phyloP scores from a whole-genome alignment of 306 rosid genomes.

The Casuarina cunninghamiana region DNA sequence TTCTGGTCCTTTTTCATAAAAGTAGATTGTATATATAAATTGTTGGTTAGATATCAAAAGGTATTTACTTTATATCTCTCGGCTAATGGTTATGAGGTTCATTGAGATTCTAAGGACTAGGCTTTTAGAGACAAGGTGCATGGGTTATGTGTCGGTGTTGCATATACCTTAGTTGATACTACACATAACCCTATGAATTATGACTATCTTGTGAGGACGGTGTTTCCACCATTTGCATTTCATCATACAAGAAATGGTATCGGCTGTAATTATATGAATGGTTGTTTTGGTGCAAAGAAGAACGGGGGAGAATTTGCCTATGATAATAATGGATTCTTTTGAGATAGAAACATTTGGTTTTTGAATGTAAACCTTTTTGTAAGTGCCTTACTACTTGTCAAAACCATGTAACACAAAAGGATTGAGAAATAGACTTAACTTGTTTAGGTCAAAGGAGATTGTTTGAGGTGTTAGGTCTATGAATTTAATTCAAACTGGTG shows the following conservation, averaged over 20 bases:
- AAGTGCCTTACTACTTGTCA: constrained; percentile 71
- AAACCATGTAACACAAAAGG: constrained; percentile 82
- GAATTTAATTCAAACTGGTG: constrained; percentile 86
- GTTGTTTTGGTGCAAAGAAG: constrained; percentile 76
- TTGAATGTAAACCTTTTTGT: constrained; percentile 90
- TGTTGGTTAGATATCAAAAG: too few relatives aligned
- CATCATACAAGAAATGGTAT: constrained; percentile 55
- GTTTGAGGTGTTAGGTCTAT: constrained; percentile 98
- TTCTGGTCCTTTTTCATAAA: too few relatives aligned
- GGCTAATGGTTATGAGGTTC: constrained; percentile 71
- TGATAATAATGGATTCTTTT: constrained; percentile 60
- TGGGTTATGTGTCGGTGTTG: constrained; percentile 47
- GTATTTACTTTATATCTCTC: neutral
- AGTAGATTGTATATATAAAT: too few relatives aligned
- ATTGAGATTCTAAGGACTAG: constrained; percentile 53
- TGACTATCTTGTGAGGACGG: constrained; percentile 68
- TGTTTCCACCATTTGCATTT: constrained; percentile 63
- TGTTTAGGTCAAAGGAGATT: constrained; percentile 82
- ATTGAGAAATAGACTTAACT: constrained; percentile 60
- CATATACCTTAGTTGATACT: constrained; percentile 58
- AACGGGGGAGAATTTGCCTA: constrained; percentile 76
- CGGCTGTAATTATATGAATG: constrained; percentile 67
- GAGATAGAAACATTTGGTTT: constrained; percentile 80
- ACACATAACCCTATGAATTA: constrained; percentile 56
- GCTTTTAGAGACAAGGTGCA: constrained; percentile 53